Base-by-base conservation (phyloP, 2,329 filamentous ascomycete species). In the Scytalidium sp. region DNA sequence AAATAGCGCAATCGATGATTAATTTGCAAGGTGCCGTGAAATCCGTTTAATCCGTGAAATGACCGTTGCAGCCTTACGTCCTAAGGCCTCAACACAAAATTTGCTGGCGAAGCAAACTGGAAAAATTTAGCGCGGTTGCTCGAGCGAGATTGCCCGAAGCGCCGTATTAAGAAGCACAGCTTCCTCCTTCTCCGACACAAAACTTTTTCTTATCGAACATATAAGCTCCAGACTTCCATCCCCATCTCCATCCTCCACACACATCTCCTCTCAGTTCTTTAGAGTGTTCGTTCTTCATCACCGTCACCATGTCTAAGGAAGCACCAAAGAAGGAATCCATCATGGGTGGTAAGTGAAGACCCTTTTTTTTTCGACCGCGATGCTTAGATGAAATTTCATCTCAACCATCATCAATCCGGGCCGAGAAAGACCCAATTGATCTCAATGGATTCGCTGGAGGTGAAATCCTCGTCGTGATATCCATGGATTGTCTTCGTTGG, bases 281-380 rank as follows among this genome's bases (percentile, higher is more conserved):
- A n/a, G 58, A 60, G 11, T 36, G 32, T 36, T 60, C 55, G 47
- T 54, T 45, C 52, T 60, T 60, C 58, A 53, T 53, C 44, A 49
- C 51, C 57, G 55, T 50, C 51, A 62, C 53, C 51, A 65, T 63
- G 59, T 59, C 60, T 65, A 83, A 83, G 79, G 73, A 78, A 70
- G 59, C 67, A 63, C 71, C 74, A 64, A 72, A 80, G 58, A 73
- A 80, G 66, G 72, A 75, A 61, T 79, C 74, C 70, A 75, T 85
- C 65, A 65, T 84, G 78, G 83, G 83, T 79, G 84, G 85, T 80
- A 80, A 70, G 82, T 85, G 78, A 78, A 80, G 77, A 25, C 45
- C 40, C 40, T 41, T 49, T 50, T 46, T 51, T 49, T 60, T 60
- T 60, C 50, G 61, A 61, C 64, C 54, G 59, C 60, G 61, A 65